phyloP scores from a whole-genome alignment of 2,329 filamentous ascomycete species.

The Epichloe glyceriae region DNA sequence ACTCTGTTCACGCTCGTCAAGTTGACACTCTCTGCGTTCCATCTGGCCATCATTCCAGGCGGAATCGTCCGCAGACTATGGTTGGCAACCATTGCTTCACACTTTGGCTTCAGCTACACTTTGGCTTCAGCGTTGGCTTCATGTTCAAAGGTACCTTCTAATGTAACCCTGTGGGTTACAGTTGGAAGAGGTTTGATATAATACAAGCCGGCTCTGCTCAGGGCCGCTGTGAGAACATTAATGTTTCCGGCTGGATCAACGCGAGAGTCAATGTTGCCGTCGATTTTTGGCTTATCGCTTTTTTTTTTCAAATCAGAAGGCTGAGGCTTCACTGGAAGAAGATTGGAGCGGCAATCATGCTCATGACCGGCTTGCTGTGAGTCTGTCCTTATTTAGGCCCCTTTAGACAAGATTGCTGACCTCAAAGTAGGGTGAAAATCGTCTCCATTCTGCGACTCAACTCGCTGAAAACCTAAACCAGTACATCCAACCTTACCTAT shows the following conservation, averaged over 20 bases:
- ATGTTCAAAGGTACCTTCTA: background rate
- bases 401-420: too few relatives aligned
- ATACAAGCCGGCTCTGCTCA: background rate
- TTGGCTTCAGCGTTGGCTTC: background rate
- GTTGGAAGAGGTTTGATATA: background rate
- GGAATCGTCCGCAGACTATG: background rate
- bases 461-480: too few relatives aligned
- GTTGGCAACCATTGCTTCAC: constrained; percentile 1
- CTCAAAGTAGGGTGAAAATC: too few relatives aligned
- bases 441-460: too few relatives aligned
- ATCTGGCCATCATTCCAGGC: constrained; percentile 3
- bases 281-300: constrained; percentile 2
- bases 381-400: background rate
- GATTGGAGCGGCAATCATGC: constrained; percentile 2
- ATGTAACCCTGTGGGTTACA: background rate
- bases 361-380: constrained; percentile 3
- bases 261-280: background rate
- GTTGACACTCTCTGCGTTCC: constrained; percentile 3
- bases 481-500: too few relatives aligned
- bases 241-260: background rate
- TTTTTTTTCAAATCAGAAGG: constrained; percentile 1
- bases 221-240: background rate
- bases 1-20: too few relatives aligned
- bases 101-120: background rate
- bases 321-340: constrained; percentile 5